Evolutionary conservation across 495 filamentous ascomycete species (phyloP), one percentile per base, ranked within the genome.

Genomic region (Pseudoneurospora amorphoporcata): DNA sequence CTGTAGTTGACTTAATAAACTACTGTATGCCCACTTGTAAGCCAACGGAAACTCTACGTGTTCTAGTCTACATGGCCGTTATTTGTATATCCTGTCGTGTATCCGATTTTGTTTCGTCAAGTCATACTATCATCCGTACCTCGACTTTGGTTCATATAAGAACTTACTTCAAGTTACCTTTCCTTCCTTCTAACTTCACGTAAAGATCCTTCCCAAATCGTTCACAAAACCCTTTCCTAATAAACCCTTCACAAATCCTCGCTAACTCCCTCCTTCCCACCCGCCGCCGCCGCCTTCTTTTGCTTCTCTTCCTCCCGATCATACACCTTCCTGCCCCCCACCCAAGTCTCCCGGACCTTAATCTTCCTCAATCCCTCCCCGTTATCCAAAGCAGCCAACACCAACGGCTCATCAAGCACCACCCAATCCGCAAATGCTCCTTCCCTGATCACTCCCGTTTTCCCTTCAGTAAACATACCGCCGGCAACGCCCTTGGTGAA

Each of bases 401-500:
- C 70, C 42, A 83, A 68, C 32, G 78, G 87, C 74, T 79, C 74
- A 70, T 90, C 86, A 43, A 90, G 72, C 72, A 91, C 86, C 8
- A 92, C 78, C 88, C 88, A 89, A 81, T 91, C 88, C 10, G 89
- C 88, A 77, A 84, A 88, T 58, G 82, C 83, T 0, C 87, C 88
- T 40, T 79, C 79, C 53, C 77, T 71, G 47, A 90, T 88, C 0
- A 83, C 81, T 0, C 89, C 89, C 10, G 85, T 84, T 70, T 79
- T 83, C 0, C 80, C 83, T 72, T 89, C 87, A 69, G 83, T 77
- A 71, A 87, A 86, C 0, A 82, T 87, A 0, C 83, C 86, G 58
- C 83, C 78, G 23, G 83, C 83, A 0, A 81, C 78, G 0, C 79
- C 80, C 39, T 76, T 77, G 1, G 88, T 90, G 72, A 91, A 90